Evolutionary conservation across 768 basidiomycete genomes (phyloP).

Genomic region (Mycena chlorophos): DNA sequence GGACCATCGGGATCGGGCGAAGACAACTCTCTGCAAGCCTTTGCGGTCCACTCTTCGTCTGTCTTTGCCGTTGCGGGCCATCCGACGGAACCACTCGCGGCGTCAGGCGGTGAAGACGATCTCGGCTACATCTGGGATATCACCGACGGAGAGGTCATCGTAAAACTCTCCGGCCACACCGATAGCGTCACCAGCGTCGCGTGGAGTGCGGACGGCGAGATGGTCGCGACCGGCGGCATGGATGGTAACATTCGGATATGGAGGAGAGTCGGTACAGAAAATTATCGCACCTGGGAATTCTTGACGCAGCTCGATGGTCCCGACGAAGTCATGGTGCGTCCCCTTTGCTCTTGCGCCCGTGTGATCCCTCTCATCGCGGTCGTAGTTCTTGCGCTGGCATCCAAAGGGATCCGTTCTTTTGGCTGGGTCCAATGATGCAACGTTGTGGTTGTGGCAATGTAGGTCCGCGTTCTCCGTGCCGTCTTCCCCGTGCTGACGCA

Average conservation of each 20-base stretch:
- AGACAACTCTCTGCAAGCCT: slow-evolving; percentile 70
- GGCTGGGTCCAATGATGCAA: slow-evolving; percentile 90
- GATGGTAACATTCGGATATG: slow-evolving; percentile 93
- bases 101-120: slow-evolving; percentile 95
- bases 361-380: slow-evolving; percentile 7
- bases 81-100: slow-evolving; percentile 79
- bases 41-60: slow-evolving; percentile 67
- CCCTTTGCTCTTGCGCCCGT: slow-evolving; percentile 3
- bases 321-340: slow-evolving; percentile 88
- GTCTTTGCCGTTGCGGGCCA: slow-evolving; percentile 86
- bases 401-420: slow-evolving; percentile 87
- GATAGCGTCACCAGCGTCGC: slow-evolving; percentile 82
- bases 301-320: slow-evolving; percentile 90
- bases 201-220: slow-evolving; percentile 88
- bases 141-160: slow-evolving; percentile 75
- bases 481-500: not conserved
- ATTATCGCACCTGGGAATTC: slow-evolving; percentile 89
- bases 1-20: slow-evolving; percentile 44
- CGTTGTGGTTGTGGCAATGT: slow-evolving; percentile 98
- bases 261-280: slow-evolving; percentile 76
- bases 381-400: slow-evolving; percentile 97
- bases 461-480: slow-evolving; percentile 30
- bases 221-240: slow-evolving; percentile 97
- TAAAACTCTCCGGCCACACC: slow-evolving; percentile 86
- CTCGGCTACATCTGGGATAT: slow-evolving; percentile 92